Conservation (phyloP, 139 green algal genomes). For the Micromonas pusilla region DNA sequence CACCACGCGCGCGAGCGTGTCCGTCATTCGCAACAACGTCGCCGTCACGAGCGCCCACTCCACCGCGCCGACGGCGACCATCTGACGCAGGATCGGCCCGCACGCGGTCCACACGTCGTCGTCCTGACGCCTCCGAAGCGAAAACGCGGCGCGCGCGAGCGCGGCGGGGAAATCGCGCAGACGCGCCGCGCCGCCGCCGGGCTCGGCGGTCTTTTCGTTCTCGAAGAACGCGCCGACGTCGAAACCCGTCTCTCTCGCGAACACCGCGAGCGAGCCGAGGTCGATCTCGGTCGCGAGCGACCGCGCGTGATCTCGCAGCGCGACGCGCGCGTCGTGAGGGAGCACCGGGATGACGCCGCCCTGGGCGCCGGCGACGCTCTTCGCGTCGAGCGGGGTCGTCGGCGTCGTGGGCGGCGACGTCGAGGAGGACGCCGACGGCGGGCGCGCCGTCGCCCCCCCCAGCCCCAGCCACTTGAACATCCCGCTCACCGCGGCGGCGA, state of each 20-base stretch:
- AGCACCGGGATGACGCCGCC: background rate
- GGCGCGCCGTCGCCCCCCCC: too few species aligned
- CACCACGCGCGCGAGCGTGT: background rate
- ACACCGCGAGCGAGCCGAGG: background rate
- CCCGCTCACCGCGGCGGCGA: background rate
- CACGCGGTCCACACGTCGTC: background rate
- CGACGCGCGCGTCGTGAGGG: background rate
- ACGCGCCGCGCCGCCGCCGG: background rate
- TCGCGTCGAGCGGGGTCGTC: background rate
- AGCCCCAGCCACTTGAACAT: background rate
- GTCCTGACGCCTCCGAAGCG: too few species aligned
- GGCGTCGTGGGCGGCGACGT: background rate
- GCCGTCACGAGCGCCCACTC: slow-evolving; percentile 10
- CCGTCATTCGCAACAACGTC: background rate
- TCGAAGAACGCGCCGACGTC: background rate
- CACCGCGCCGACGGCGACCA: background rate
- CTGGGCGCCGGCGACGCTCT: background rate
- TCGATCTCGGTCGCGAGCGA: background rate
- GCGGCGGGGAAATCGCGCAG: background rate
- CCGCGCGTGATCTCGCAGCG: background rate
- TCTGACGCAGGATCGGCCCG: background rate
- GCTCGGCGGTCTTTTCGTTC: background rate
- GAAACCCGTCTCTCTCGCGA: slow-evolving; percentile 2
- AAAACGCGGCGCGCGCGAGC: background rate
- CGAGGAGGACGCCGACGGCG: background rate